Evolutionary conservation across 805 yeast genomes (phyloP), one percentile per base, ranked within the genome.

Genomic region (Starmerella tilneyi): DNA sequence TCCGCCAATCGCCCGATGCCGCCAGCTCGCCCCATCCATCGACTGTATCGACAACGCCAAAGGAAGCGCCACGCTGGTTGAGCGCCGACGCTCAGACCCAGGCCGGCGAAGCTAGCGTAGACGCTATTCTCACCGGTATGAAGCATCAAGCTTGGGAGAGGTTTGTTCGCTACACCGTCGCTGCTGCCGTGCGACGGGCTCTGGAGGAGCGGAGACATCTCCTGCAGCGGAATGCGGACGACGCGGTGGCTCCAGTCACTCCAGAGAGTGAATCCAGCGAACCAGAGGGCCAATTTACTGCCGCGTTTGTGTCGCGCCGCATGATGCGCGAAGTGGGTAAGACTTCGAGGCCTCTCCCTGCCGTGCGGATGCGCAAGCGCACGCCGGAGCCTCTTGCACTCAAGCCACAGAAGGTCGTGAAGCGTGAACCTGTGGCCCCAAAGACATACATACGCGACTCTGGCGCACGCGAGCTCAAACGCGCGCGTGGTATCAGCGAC

Each of bases 341-440:
- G 30, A 30, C 39, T 13, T 35, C 39, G 17, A n/a, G 39, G 8
- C 26, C 13, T 19, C 19, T 34, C 12, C 39, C 39, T 3, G 21
- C 39, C 9, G 39, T 35, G 30, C 39, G 39, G 9, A 23, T 35
- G 39, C 39, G 39, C 30, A 35, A 35, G 39, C 39, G 39, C 30
- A 23, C 29, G 5, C n/a, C 12, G 4, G 39, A 35, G 29, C 21
- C 39, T 9, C 22, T 9, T 5, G 39, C 16, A 4, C 6, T 11
- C 22, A 5, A 15, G 39, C 30, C 39, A n/a, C 39, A 22, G 16
- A 35, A 35, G 12, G 39, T 35, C 5, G 9, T 35, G 12, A 35
- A 35, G 22, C 29, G 30, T n/a, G 39, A 35, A 22, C 13, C 29
- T 4, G 39, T 35, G 13, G 39, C 30, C 3, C 39, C 39, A 15